Conservation (phyloP, 345 rosid genomes). For the Mercurialis annua region DNA sequence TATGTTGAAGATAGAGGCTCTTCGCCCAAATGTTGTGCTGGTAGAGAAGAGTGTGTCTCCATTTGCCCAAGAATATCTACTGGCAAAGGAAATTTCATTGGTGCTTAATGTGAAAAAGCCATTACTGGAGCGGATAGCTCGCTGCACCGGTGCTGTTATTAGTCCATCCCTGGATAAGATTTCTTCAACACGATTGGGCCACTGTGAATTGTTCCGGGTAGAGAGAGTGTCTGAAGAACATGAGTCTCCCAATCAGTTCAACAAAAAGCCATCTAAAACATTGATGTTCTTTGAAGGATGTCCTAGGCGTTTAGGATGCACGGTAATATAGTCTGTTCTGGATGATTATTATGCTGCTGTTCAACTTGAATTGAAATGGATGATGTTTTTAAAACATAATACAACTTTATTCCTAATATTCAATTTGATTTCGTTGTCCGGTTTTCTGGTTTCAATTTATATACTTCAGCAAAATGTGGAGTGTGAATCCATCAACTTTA, state of each 20-base stretch:
- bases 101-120: conserved; percentile 84
- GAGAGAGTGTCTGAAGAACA: conserved; percentile 79
- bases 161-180: conserved; percentile 67
- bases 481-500: not conserved
- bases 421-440: not conserved
- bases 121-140: conserved; percentile 83
- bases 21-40: conserved; percentile 85
- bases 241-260: conserved; percentile 54
- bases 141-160: conserved; percentile 80
- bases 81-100: conserved; percentile 84
- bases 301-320: conserved; percentile 97
- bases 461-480: not conserved
- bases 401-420: not conserved
- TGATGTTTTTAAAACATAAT: not conserved
- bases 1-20: conserved; percentile 76
- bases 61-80: conserved; percentile 71
- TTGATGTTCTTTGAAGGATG: conserved; percentile 99
- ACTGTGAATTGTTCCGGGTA: conserved; percentile 77
- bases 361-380: not conserved
- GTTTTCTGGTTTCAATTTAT: not conserved
- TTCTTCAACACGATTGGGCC: conserved; percentile 61
- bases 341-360: not conserved
- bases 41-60: conserved; percentile 97
- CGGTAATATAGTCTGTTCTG: conserved; percentile 47
- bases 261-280: conserved; percentile 79